phyloP scores from a whole-genome alignment of 176 grass and related monocot species.

The Phyllostachys edulis region DNA sequence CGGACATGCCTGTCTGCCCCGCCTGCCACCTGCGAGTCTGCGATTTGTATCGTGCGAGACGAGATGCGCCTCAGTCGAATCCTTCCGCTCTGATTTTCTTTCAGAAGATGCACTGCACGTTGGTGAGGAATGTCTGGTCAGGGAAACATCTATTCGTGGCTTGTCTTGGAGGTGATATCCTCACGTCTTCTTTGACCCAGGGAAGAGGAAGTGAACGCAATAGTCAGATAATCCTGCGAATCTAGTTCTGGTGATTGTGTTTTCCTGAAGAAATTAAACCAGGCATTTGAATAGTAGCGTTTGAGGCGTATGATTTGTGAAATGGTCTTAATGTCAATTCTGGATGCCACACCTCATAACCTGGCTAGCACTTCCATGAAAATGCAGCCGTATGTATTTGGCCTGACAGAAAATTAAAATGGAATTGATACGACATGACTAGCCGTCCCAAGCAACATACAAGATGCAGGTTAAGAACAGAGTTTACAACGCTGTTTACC shows the following conservation, averaged over 20 bases:
- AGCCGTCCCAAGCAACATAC: background rate
- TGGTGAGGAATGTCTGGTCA: constrained; percentile 11
- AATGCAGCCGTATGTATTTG: background rate
- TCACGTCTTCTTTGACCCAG: constrained; percentile 32
- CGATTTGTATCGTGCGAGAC: constrained; percentile 13
- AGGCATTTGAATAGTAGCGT: too few species aligned
- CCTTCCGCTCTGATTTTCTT: background rate
- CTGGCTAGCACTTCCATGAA: background rate
- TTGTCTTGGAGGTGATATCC: constrained; percentile 6
- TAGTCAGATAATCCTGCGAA: constrained; percentile 27
- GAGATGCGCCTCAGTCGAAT: constrained; percentile 1
- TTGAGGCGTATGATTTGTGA: background rate
- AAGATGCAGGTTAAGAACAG: background rate
- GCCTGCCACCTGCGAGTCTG: background rate
- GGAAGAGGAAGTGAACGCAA: background rate
- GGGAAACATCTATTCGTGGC: constrained; percentile 36
- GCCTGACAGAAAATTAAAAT: background rate
- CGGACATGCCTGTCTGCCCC: background rate
- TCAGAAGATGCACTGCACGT: constrained; percentile 47
- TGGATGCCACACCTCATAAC: background rate
- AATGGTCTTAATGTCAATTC: background rate
- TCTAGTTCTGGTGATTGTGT: background rate
- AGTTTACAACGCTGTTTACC: background rate
- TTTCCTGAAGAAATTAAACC: too few species aligned
- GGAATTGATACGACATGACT: background rate